Conservation (phyloP, 2,329 filamentous ascomycete species). For the Cladophialophora carrionii region DNA sequence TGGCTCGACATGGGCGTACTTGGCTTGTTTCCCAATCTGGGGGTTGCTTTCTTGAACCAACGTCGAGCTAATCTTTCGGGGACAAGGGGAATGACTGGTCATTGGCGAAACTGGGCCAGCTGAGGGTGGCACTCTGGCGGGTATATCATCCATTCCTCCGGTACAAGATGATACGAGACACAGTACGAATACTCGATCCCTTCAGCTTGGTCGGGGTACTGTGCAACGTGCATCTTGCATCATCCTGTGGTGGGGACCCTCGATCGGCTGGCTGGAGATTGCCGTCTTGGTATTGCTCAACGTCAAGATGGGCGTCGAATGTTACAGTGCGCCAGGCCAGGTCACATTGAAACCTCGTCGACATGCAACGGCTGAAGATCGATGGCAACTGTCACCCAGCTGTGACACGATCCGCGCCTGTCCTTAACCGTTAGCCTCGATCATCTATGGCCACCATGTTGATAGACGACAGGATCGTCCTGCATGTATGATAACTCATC, state of each 20-base stretch:
- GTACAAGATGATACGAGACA: not conserved
- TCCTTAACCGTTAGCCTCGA: not conserved
- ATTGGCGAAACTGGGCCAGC: not conserved
- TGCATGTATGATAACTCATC: not conserved
- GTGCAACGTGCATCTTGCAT: conserved; percentile 8
- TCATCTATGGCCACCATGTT: not conserved
- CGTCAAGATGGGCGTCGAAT: conserved; percentile 11
- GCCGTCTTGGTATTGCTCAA: conserved; percentile 7
- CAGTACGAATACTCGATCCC: not conserved
- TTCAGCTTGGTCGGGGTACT: not conserved
- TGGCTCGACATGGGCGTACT: conserved; percentile 7
- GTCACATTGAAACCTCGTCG: conserved; percentile 19
- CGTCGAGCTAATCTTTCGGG: conserved; percentile 3
- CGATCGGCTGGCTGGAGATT: conserved; percentile 15
- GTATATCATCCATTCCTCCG: not conserved
- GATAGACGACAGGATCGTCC: not conserved
- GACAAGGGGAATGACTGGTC: not conserved
- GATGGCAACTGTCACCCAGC: not conserved
- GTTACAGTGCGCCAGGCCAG: conserved; percentile 18
- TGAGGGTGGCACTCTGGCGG: not conserved
- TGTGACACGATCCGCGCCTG: not conserved
- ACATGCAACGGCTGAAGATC: not conserved
- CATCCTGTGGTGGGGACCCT: conserved; percentile 1
- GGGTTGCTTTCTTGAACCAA: conserved; percentile 14
- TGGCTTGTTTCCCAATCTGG: conserved; percentile 13